These are phyloP conservation scores for Salix arbutifolia DNA, from an alignment of 345 rosid species.

Conservation along the genomic window DNA sequence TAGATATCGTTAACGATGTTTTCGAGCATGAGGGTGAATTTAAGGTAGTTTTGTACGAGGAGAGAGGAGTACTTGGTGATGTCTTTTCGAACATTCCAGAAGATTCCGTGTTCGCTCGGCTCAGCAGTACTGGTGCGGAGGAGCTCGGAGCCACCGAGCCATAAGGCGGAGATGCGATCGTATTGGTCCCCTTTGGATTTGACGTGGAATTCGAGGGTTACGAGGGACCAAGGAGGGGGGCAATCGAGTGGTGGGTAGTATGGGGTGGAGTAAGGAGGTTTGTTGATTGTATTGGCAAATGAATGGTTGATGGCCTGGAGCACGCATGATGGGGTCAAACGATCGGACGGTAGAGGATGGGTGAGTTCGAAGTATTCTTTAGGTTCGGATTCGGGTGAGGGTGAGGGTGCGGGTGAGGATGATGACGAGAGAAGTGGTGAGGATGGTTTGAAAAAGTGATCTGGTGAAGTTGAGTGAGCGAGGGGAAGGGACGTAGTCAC, in stretches of 20 bases:
- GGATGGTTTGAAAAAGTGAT: constrained; percentile 31
- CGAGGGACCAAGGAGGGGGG: constrained; percentile 61
- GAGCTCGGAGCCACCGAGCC: constrained; percentile 87
- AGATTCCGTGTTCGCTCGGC: constrained; percentile 56
- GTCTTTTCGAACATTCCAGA: constrained; percentile 80
- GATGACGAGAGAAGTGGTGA: constrained; percentile 11
- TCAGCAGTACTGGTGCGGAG: constrained; percentile 90
- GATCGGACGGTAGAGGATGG: constrained; percentile 52
- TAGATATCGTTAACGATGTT: constrained; percentile 61
- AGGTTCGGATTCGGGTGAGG: constrained; percentile 4
- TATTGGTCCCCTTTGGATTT: constrained; percentile 63
- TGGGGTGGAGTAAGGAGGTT: constrained; percentile 59
- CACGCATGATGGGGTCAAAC: constrained; percentile 52
- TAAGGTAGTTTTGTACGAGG: constrained; percentile 35
- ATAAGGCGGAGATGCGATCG: constrained; percentile 66
- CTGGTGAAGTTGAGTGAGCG: constrained; percentile 23
- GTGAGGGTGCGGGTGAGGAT: neutral
- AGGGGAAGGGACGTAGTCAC: constrained; percentile 15
- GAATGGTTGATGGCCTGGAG: constrained; percentile 59
- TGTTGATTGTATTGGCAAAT: constrained; percentile 66
- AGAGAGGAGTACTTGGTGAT: constrained; percentile 64
- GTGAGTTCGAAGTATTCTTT: constrained; percentile 52
- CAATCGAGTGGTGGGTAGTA: constrained; percentile 59
- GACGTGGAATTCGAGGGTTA: constrained; percentile 52
- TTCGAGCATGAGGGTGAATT: constrained; percentile 82